These are phyloP conservation scores for Trichoderma atrobrunneum DNA, from an alignment of 2,329 filamentous ascomycete genomes.

Conservation along the genomic window DNA sequence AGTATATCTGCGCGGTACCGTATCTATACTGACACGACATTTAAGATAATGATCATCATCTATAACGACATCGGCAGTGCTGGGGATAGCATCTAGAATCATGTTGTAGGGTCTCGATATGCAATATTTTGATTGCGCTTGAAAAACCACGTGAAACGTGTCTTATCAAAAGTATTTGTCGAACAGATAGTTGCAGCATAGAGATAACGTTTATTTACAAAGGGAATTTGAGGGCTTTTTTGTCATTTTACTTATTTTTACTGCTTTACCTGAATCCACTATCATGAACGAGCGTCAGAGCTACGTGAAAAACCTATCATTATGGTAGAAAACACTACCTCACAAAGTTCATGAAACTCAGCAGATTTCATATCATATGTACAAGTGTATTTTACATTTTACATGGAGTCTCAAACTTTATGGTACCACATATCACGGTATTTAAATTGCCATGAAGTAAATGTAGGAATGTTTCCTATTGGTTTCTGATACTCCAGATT, in stretches of 20 bases:
- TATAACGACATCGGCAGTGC: background rate
- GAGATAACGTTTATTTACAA: background rate
- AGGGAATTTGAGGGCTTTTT: fast-evolving
- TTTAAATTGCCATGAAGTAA: background rate
- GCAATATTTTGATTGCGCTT: background rate
- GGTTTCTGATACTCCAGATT: background rate
- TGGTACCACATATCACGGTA: background rate
- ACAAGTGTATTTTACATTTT: background rate
- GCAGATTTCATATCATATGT: background rate
- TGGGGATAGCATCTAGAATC: background rate
- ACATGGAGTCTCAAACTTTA: background rate
- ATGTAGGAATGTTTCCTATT: background rate
- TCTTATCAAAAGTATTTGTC: background rate
- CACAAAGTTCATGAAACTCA: background rate
- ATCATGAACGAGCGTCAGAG: background rate
- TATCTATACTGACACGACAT: background rate
- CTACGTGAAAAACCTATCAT: background rate
- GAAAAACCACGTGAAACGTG: fast-evolving
- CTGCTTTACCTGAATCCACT: background rate
- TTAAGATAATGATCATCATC: background rate
- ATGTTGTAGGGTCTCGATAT: background rate
- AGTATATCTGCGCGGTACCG: background rate
- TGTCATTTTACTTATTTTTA: background rate
- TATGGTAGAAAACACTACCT: background rate
- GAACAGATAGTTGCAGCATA: background rate